phyloP scores from a whole-genome alignment of 2,329 filamentous ascomycete species.

The Aspergillus carbonarius region DNA sequence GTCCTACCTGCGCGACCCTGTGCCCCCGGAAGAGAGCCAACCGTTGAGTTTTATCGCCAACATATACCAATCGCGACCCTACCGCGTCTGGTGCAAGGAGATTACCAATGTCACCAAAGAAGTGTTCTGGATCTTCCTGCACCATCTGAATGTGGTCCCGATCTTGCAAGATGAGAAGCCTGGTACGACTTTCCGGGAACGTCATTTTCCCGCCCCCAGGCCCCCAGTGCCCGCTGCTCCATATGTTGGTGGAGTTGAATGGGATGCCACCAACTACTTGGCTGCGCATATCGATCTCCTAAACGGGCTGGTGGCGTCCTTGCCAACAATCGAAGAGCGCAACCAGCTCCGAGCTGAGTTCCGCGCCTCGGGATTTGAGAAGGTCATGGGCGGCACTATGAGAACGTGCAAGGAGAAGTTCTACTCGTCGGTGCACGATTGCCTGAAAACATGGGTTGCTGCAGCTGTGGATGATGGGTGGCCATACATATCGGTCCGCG shows the following conservation, averaged over 20 bases:
- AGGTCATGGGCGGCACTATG: conserved; percentile 78
- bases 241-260: conserved; percentile 95
- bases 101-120: conserved; percentile 91
- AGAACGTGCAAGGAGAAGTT: conserved; percentile 97
- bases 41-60: conserved; percentile 84
- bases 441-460: conserved; percentile 82
- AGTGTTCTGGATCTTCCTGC: conserved; percentile 98
- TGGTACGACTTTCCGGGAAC: conserved; percentile 41
- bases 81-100: conserved; percentile 92
- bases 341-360: conserved; percentile 77
- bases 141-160: conserved; percentile 85
- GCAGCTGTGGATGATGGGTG: conserved; percentile 86
- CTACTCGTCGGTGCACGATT: conserved; percentile 88
- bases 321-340: conserved; percentile 67
- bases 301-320: conserved; percentile 83
- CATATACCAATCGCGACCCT: conserved; percentile 83
- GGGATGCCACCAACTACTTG: conserved; percentile 97
- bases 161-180: conserved; percentile 35
- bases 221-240: conserved; percentile 91
- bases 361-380: conserved; percentile 84
- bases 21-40: conserved; percentile 70
- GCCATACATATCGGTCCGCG: conserved; percentile 75
- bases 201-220: conserved; percentile 80
- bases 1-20: conserved; percentile 74
- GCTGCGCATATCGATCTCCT: conserved; percentile 89